Evolutionary conservation across 352 stramenopile genomes (phyloP).

Genomic region (Phytophthora citricola): DNA sequence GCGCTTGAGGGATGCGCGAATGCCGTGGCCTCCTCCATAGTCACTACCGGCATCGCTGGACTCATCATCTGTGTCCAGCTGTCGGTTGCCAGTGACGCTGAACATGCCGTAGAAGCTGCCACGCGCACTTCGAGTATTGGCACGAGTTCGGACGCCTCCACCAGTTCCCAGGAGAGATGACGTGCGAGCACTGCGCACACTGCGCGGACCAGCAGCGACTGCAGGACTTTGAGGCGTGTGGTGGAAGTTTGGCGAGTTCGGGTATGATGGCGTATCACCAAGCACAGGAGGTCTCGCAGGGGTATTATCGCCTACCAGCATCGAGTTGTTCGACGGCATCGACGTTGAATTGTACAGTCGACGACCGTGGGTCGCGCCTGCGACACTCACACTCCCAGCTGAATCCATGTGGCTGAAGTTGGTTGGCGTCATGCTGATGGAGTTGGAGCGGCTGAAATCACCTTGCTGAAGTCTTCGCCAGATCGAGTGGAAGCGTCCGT

Average conservation of each 20-base stretch:
- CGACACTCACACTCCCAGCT: constrained; percentile 30
- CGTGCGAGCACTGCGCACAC: constrained; percentile 34
- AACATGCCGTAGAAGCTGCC: constrained; percentile 46
- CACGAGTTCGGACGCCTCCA: constrained; percentile 15
- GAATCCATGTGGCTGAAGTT: constrained; percentile 49
- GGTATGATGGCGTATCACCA: constrained; percentile 58
- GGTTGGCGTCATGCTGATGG: constrained; percentile 53
- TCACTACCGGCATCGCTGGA: constrained; percentile 55
- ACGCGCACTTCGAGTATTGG: constrained; percentile 40
- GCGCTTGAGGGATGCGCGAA: constrained; percentile 70
- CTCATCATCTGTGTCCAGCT: constrained; percentile 41
- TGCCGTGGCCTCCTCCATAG: constrained; percentile 50
- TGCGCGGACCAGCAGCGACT: constrained; percentile 24
- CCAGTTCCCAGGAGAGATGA: constrained; percentile 33
- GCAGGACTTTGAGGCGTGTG: constrained; percentile 53
- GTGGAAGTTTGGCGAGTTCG: constrained; percentile 72
- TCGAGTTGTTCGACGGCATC: constrained; percentile 42
- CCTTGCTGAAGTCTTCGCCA: constrained; percentile 72
- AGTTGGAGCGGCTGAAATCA: constrained; percentile 77
- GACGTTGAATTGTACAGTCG: constrained; percentile 39
- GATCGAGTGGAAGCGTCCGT: constrained; percentile 67
- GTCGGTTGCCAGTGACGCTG: constrained; percentile 32
- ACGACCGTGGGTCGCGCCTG: constrained; percentile 27
- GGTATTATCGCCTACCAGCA: constrained; percentile 42
- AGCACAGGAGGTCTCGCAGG: constrained; percentile 48